These are phyloP conservation scores for Letharia lupina DNA, from an alignment of 495 filamentous ascomycete genomes.

Conservation along the genomic window DNA sequence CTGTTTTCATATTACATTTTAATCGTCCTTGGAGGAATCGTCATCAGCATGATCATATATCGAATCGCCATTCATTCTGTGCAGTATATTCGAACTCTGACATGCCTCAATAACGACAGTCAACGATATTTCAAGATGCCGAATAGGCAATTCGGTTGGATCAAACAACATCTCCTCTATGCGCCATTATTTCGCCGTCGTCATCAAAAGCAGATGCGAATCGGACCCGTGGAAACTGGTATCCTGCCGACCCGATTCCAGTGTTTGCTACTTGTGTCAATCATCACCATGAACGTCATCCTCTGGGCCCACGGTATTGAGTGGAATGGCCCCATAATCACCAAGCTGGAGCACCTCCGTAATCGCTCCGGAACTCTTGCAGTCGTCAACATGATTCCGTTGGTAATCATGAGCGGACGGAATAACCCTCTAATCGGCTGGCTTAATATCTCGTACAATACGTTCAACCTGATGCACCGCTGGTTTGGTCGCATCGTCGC, in stretches of 20 bases:
- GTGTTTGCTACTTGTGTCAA: constrained; percentile 56
- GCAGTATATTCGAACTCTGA: constrained; percentile 63
- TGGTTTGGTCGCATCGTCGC: constrained; percentile 71
- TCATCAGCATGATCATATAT: constrained; percentile 43
- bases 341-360: constrained; percentile 53
- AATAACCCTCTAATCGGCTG: constrained; percentile 62
- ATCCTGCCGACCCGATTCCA: constrained; percentile 82
- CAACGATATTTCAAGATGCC: constrained; percentile 54
- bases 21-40: constrained; percentile 43
- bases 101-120: constrained; percentile 61
- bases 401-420: constrained; percentile 57
- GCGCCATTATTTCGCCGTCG: constrained; percentile 74
- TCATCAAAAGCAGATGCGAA: constrained; percentile 77
- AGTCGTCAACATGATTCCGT: constrained; percentile 70
- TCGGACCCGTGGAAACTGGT: constrained; percentile 72
- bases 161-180: constrained; percentile 76
- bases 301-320: constrained; percentile 58
- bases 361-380: constrained; percentile 71
- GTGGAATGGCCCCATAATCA: constrained; percentile 26
- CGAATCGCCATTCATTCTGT: constrained; percentile 43
- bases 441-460: constrained; percentile 62
- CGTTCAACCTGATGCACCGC: constrained; percentile 72
- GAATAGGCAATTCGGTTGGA: constrained; percentile 42
- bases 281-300: constrained; percentile 67
- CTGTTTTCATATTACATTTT: constrained; percentile 32